Conservation (phyloP, 208 protist species). For the Leptomonas pyrrhocoris region DNA sequence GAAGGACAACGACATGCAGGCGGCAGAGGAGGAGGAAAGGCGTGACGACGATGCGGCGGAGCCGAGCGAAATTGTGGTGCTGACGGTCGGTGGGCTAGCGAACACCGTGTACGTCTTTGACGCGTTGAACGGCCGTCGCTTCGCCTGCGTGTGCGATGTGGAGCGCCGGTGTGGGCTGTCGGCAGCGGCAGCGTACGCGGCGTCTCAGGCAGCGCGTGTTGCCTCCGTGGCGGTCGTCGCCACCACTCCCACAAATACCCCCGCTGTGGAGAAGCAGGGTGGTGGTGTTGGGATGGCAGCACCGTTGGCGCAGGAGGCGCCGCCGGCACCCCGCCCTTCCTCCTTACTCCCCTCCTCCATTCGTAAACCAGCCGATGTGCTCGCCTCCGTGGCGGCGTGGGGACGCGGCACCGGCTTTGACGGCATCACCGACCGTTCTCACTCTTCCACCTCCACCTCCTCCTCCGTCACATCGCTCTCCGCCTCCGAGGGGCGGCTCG, state of each 20-base stretch:
- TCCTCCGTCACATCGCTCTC: neutral
- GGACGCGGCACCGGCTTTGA: slow-evolving; percentile 30
- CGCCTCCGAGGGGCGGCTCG: neutral
- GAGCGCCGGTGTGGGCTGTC: slow-evolving; percentile 13
- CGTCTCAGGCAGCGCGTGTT: neutral
- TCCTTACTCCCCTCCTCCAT: slow-evolving; percentile 17
- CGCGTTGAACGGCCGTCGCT: slow-evolving; percentile 60
- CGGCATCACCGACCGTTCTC: slow-evolving; percentile 26
- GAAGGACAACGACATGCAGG: neutral
- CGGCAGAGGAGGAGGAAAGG: too few relatives aligned
- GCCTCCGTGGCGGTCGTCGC: neutral
- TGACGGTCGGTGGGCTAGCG: slow-evolving; percentile 69
- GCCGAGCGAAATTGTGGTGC: slow-evolving; percentile 37
- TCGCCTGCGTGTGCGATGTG: slow-evolving; percentile 28
- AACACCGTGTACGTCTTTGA: slow-evolving; percentile 70
- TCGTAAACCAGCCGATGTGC: slow-evolving; percentile 26
- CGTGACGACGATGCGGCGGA: slow-evolving; percentile 14
- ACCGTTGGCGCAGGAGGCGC: neutral
- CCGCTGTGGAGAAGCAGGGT: neutral
- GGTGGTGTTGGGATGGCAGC: neutral
- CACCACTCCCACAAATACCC: neutral
- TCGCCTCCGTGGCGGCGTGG: slow-evolving; percentile 30
- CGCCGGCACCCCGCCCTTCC: neutral
- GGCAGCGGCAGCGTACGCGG: slow-evolving; percentile 14
- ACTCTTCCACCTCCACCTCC: neutral